phyloP scores from a whole-genome alignment of 176 grass and related monocot species.

The Echinochloa phyllopogon region DNA sequence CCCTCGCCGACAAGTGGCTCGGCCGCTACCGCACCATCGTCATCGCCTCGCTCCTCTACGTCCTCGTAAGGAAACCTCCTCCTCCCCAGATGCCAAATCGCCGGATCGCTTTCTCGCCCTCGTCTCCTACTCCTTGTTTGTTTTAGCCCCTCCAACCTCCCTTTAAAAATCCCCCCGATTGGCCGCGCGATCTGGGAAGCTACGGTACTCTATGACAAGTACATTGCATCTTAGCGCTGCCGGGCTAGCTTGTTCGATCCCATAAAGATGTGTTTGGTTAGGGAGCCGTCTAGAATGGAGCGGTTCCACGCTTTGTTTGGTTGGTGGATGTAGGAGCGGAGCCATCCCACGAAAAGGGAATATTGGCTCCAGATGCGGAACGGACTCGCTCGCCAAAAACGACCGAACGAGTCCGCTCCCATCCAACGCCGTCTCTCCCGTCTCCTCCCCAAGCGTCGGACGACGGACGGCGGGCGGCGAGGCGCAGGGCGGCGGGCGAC shows the following conservation, averaged over 20 bases:
- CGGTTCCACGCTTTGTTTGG: too few relatives aligned
- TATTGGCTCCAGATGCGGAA: too few relatives aligned
- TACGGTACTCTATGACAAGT: background rate
- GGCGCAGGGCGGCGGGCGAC: too few relatives aligned
- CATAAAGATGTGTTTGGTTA: too few relatives aligned
- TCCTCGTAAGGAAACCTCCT: slow-evolving; percentile 35
- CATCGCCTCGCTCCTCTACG: slow-evolving; percentile 46
- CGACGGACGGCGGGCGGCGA: too few relatives aligned
- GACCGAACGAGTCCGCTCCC: too few relatives aligned
- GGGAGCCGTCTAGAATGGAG: too few relatives aligned
- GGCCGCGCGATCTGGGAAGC: background rate
- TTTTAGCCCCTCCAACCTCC: background rate
- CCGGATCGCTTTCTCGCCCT: background rate
- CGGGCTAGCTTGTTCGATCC: background rate
- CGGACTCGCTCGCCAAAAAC: too few relatives aligned
- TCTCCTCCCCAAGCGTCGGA: too few relatives aligned
- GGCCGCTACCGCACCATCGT: slow-evolving; percentile 57
- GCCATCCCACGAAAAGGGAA: too few relatives aligned
- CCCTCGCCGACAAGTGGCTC: slow-evolving; percentile 58
- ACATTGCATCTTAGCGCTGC: background rate
- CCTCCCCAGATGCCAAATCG: background rate
- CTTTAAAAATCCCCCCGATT: background rate
- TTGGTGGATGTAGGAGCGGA: too few relatives aligned
- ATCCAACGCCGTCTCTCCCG: too few relatives aligned
- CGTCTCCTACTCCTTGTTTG: background rate